These are phyloP conservation scores for Melanogaster broomeanus DNA, from an alignment of 768 basidiomycete genomes.

Conservation along the genomic window DNA sequence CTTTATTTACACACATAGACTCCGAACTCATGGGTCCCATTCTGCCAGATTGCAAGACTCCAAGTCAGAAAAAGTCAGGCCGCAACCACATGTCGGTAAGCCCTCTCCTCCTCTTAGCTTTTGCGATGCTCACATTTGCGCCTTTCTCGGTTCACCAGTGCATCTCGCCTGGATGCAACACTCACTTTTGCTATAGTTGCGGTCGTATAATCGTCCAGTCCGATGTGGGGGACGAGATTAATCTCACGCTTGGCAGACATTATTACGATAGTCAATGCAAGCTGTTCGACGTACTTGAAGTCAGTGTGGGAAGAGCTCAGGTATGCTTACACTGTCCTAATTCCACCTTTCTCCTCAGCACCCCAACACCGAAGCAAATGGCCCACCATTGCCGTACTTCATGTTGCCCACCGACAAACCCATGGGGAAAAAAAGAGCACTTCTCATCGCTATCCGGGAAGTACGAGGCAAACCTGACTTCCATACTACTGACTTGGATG, in stretches of 20 bases:
- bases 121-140: background rate
- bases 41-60: slow-evolving; percentile 43
- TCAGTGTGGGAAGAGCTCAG: too few relatives aligned
- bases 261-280: slow-evolving; percentile 34
- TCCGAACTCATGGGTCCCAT: background rate
- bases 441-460: slow-evolving; percentile 17
- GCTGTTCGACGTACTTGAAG: slow-evolving; percentile 41
- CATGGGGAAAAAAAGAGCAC: slow-evolving; percentile 14
- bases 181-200: slow-evolving; percentile 58
- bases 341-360: background rate
- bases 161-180: slow-evolving; percentile 58
- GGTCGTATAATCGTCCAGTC: slow-evolving; percentile 48
- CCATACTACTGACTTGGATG: background rate
- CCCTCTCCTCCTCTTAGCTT: background rate
- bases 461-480: slow-evolving; percentile 6
- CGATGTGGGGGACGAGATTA: slow-evolving; percentile 33
- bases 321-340: too few relatives aligned
- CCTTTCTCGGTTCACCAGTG: slow-evolving; percentile 40
- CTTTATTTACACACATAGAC: too few relatives aligned
- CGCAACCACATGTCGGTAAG: slow-evolving; percentile 63
- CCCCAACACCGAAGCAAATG: background rate
- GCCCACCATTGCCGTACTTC: background rate
- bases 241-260: slow-evolving; percentile 31
- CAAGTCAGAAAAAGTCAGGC: slow-evolving; percentile 51
- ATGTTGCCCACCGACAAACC: background rate